Percentiles rank a stretch among this genome's conserved stretches.
Conservation (phyloP, 768 basidiomycete species). For the Auricularia sp. region DNA sequence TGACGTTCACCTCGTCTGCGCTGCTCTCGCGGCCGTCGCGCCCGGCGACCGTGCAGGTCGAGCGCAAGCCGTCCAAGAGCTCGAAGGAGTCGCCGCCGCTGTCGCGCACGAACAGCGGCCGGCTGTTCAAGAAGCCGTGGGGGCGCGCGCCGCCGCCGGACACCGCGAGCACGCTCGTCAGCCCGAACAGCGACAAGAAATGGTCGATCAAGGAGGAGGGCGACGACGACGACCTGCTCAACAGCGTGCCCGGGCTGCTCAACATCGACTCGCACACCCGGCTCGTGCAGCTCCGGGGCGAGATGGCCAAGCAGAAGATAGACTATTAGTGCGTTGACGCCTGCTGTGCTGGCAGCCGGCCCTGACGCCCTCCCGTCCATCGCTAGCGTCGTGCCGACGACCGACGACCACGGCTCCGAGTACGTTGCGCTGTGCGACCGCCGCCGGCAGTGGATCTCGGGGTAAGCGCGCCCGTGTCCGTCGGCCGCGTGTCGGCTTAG, state of each 20-base stretch:
- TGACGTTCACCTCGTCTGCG: not conserved
- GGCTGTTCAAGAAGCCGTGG: not conserved
- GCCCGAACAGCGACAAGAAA: not conserved
- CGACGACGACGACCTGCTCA: not conserved
- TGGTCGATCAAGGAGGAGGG: not conserved
- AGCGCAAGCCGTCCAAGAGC: not conserved
- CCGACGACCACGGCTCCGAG: slow-evolving; percentile 79
- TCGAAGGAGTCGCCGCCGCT: not conserved
- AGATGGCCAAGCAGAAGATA: not conserved
- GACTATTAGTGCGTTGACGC: not conserved
- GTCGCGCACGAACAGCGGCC: not conserved
- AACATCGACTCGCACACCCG: not conserved
- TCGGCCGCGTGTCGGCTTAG: not conserved
- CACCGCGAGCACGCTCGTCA: slow-evolving; percentile 1
- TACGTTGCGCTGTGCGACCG: slow-evolving; percentile 71
- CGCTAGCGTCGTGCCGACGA: slow-evolving; percentile 58
- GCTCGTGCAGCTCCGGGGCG: not conserved
- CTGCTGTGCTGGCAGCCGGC: not conserved
- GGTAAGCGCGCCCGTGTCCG: slow-evolving; percentile 34
- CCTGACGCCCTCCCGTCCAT: not conserved
- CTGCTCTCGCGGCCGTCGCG: not conserved
- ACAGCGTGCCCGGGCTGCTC: not conserved
- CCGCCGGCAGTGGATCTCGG: slow-evolving; percentile 67
- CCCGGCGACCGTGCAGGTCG: not conserved
- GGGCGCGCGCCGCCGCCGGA: not conserved